Conservation (phyloP, 2,329 filamentous ascomycete genomes). For the Colletotrichum zoysiae region DNA sequence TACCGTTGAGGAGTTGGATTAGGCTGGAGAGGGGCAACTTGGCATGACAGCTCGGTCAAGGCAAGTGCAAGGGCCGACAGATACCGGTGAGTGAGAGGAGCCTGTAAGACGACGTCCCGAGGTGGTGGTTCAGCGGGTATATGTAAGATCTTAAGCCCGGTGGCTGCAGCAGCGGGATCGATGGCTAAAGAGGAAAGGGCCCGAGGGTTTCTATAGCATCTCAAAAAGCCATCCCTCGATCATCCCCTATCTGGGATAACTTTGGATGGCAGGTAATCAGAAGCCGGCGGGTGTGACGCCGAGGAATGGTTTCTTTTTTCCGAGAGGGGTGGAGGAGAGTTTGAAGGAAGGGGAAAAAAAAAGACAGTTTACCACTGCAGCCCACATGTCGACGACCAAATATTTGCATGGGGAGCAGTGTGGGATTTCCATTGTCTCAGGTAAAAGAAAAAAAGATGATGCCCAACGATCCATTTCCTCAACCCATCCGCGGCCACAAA, state of each 20-base stretch:
- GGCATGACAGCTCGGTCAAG: slow-evolving; percentile 39
- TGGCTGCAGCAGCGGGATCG: slow-evolving; percentile 27
- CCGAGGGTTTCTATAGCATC: slow-evolving; percentile 20
- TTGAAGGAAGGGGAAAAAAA: not conserved
- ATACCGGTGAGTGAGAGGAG: slow-evolving; percentile 35
- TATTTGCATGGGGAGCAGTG: slow-evolving; percentile 11
- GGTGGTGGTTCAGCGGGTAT: slow-evolving; percentile 39
- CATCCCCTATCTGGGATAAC: slow-evolving; percentile 11
- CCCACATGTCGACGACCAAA: slow-evolving; percentile 21
- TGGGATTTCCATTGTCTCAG: slow-evolving; percentile 16
- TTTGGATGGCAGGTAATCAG: not conserved
- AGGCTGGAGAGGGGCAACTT: slow-evolving; percentile 30
- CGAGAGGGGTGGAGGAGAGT: not conserved
- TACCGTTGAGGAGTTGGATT: slow-evolving; percentile 29
- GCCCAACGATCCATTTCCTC: not conserved
- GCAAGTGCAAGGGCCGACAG: slow-evolving; percentile 35
- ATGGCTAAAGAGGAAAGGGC: slow-evolving; percentile 19
- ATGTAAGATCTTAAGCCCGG: slow-evolving; percentile 39
- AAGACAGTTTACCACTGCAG: not conserved
- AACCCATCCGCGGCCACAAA: slow-evolving; percentile 17
- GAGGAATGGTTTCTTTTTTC: slow-evolving; percentile 35
- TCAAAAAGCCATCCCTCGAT: slow-evolving; percentile 14
- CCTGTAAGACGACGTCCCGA: slow-evolving; percentile 38
- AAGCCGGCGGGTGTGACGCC: not conserved
- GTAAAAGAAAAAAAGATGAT: slow-evolving; percentile 10